Conservation (phyloP, 2,329 filamentous ascomycete genomes). For the Conoideocrella luteorostrata region DNA sequence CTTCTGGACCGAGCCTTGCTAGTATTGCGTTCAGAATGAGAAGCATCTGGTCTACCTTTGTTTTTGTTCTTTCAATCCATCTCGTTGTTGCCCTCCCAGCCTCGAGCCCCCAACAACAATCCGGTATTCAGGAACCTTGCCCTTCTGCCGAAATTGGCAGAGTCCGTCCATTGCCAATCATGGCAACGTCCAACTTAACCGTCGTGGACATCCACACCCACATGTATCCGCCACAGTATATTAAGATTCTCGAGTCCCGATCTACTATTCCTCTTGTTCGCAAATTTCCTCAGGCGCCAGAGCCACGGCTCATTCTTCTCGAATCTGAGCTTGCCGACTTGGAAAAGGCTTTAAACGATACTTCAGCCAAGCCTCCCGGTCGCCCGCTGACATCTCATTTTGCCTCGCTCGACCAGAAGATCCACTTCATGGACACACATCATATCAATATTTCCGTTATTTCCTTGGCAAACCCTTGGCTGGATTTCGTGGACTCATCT, state of each 20-base stretch:
- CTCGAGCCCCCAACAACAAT: background rate
- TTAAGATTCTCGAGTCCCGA: constrained; percentile 53
- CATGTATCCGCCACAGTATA: constrained; percentile 61
- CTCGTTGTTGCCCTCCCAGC: background rate
- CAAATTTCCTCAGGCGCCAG: constrained; percentile 49
- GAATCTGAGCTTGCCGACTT: constrained; percentile 41
- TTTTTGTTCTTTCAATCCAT: background rate
- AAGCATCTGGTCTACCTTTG: background rate
- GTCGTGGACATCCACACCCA: constrained; percentile 65
- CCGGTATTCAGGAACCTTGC: background rate
- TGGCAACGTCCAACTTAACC: constrained; percentile 28
- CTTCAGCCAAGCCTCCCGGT: constrained; percentile 56
- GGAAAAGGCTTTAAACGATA: constrained; percentile 46
- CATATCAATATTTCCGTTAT: constrained; percentile 77
- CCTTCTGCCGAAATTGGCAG: background rate
- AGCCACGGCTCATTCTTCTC: constrained; percentile 62
- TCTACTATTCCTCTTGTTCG: constrained; percentile 64
- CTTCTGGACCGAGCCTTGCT: too few relatives aligned
- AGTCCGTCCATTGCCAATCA: constrained; percentile 10
- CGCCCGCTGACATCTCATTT: constrained; percentile 80
- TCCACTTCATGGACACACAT: constrained; percentile 84
- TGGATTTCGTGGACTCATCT: constrained; percentile 66
- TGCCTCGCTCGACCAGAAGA: constrained; percentile 70
- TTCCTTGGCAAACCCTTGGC: constrained; percentile 88
- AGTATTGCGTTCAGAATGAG: too few relatives aligned